These are phyloP conservation scores for Trypanosoma lewisi DNA, from an alignment of 208 protist species.

Conservation along the genomic window DNA sequence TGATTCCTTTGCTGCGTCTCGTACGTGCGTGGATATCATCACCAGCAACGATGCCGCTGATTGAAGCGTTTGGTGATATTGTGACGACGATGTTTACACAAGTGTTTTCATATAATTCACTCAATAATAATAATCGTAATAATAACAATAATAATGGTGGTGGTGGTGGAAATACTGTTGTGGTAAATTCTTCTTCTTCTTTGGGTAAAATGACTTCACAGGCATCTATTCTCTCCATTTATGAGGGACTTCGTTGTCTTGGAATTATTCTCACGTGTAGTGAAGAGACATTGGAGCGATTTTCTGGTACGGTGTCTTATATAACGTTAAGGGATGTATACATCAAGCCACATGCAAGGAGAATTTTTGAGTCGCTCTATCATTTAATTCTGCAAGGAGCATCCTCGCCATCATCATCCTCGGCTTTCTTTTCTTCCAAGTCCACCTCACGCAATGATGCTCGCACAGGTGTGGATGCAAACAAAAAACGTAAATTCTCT, in stretches of 20 bases:
- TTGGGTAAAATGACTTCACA: slow-evolving; percentile 3
- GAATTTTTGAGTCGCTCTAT: slow-evolving; percentile 73
- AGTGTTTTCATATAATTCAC: slow-evolving; percentile 53
- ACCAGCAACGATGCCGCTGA: slow-evolving; percentile 47
- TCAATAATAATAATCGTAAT: neutral
- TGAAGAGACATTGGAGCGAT: slow-evolving; percentile 41
- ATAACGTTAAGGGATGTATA: slow-evolving; percentile 54
- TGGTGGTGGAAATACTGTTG: no score
- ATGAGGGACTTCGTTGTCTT: slow-evolving; percentile 74
- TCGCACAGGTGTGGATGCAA: neutral
- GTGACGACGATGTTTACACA: slow-evolving; percentile 64
- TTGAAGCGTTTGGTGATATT: slow-evolving; percentile 46
- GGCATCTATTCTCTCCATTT: slow-evolving; percentile 36
- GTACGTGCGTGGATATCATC: slow-evolving; percentile 61
- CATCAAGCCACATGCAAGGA: slow-evolving; percentile 52
- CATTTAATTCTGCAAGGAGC: slow-evolving; percentile 54
- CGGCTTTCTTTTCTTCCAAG: neutral
- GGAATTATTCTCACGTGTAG: slow-evolving; percentile 53
- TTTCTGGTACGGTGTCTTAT: slow-evolving; percentile 1
- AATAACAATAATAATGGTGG: neutral
- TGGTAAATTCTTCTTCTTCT: neutral
- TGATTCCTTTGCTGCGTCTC: slow-evolving; percentile 70
- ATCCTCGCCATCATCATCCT: neutral
- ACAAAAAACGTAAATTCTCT: slow-evolving; percentile 15
- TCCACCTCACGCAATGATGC: no score